These are phyloP conservation scores for Bromus sterilis DNA, from an alignment of 176 grass and related monocot genomes.

Conservation along the genomic window DNA sequence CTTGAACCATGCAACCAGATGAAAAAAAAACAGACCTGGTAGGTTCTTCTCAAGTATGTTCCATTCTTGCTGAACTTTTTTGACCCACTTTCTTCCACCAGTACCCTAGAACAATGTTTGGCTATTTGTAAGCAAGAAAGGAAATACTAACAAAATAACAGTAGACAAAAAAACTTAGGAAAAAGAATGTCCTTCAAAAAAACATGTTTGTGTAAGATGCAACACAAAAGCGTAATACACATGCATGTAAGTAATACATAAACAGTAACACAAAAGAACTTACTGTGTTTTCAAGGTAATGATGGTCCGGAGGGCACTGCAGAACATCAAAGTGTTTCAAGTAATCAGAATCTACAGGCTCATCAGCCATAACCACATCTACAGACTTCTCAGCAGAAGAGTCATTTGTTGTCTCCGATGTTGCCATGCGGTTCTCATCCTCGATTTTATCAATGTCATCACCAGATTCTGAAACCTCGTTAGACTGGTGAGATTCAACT, in stretches of 20 bases:
- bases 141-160: constrained; percentile 3
- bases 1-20: background rate
- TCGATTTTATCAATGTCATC: constrained; percentile 46
- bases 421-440: constrained; percentile 17
- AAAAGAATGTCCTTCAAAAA: background rate
- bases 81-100: constrained; percentile 84
- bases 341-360: constrained; percentile 33
- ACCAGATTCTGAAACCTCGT: constrained; percentile 54
- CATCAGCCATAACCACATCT: constrained; percentile 29
- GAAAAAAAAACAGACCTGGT: constrained; percentile 46
- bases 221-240: background rate
- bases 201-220: background rate
- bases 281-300: constrained; percentile 62
- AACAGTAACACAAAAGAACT: background rate
- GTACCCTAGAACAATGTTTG: constrained; percentile 36
- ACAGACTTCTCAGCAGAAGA: background rate
- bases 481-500: constrained; percentile 38
- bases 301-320: constrained; percentile 72
- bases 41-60: constrained; percentile 95
- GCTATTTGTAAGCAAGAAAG: constrained; percentile 6
- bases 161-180: background rate
- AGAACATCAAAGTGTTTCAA: constrained; percentile 93
- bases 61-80: constrained; percentile 99
- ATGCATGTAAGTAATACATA: background rate
- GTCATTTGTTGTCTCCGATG: constrained; percentile 29